phyloP scores from a whole-genome alignment of 805 yeast genomes.

The Lipomyces yamadae region DNA sequence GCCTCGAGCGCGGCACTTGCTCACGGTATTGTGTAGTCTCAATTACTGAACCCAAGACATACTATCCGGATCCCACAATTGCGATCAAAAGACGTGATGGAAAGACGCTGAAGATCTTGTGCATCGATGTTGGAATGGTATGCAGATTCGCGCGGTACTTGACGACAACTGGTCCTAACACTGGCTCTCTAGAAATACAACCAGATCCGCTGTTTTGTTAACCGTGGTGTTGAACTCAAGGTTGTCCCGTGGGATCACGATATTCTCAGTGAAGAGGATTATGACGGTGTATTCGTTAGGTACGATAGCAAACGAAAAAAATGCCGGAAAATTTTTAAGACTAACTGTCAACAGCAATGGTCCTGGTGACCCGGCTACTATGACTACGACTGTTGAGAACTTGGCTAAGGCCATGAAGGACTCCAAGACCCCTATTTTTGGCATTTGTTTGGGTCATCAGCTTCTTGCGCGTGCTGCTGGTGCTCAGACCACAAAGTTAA shows the following conservation, averaged over 20 bases:
- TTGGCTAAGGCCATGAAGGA: constrained; percentile 62
- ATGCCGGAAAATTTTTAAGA: not conserved
- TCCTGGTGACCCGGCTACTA: constrained; percentile 97
- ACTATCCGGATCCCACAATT: constrained; percentile 65
- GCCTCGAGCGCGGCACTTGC: not conserved
- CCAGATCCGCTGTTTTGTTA: constrained; percentile 95
- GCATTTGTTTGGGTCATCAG: constrained; percentile 98
- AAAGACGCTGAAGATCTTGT: constrained; percentile 77
- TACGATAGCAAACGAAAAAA: not conserved
- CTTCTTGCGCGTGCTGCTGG: constrained; percentile 93
- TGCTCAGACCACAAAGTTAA: constrained; percentile 88
- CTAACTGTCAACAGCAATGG: constrained; percentile 76
- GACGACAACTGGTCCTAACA: not conserved
- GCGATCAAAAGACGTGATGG: constrained; percentile 70
- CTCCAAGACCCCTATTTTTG: constrained; percentile 88
- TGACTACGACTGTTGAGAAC: constrained; percentile 68
- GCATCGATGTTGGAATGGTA: constrained; percentile 92
- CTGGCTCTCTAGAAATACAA: constrained; percentile 62
- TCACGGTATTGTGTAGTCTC: constrained; percentile 58
- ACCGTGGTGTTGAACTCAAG: constrained; percentile 92
- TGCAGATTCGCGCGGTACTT: not conserved
- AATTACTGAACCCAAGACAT: constrained; percentile 71
- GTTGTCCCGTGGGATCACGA: constrained; percentile 97
- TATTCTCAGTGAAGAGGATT: constrained; percentile 68
- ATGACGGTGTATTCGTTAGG: constrained; percentile 81